These are phyloP conservation scores for Apiospora phragmitis DNA, from an alignment of 2,329 filamentous ascomycete species.

Conservation along the genomic window DNA sequence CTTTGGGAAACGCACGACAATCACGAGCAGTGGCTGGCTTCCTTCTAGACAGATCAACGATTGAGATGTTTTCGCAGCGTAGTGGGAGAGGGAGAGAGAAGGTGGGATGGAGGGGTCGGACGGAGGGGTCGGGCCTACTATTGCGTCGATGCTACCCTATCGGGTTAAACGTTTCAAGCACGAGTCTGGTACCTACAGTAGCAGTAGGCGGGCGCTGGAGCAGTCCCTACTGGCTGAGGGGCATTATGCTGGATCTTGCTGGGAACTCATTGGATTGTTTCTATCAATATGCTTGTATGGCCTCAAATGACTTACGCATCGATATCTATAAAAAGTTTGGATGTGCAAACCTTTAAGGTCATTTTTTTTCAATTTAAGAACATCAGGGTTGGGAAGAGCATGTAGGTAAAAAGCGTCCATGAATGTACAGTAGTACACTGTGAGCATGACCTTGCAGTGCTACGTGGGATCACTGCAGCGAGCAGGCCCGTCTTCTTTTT, in stretches of 20 bases:
- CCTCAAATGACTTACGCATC: too few species aligned
- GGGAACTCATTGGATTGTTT: too few species aligned
- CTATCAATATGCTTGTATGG: too few species aligned
- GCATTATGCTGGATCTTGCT: neutral
- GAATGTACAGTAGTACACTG: neutral
- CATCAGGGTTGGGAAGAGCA: neutral
- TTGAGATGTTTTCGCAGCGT: slow-evolving; percentile 3
- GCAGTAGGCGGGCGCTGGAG: too few species aligned
- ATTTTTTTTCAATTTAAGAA: too few species aligned
- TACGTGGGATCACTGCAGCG: too few species aligned
- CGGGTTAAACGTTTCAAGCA: slow-evolving; percentile 1
- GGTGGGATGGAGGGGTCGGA: slow-evolving; percentile 6
- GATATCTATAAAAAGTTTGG: too few species aligned
- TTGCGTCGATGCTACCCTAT: slow-evolving; percentile 5
- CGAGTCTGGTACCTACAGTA: too few species aligned
- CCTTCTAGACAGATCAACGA: neutral
- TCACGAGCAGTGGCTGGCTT: neutral
- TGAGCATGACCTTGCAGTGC: neutral
- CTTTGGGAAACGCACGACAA: neutral
- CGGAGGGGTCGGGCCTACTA: slow-evolving; percentile 8
- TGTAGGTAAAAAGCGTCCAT: neutral
- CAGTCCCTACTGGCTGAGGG: too few species aligned
- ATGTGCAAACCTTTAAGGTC: too few species aligned
- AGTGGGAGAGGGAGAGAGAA: neutral
- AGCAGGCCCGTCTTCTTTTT: too few species aligned